These are phyloP conservation scores for Conticribra weissflogii DNA, from an alignment of 108 stramenopile species.

Conservation along the genomic window DNA sequence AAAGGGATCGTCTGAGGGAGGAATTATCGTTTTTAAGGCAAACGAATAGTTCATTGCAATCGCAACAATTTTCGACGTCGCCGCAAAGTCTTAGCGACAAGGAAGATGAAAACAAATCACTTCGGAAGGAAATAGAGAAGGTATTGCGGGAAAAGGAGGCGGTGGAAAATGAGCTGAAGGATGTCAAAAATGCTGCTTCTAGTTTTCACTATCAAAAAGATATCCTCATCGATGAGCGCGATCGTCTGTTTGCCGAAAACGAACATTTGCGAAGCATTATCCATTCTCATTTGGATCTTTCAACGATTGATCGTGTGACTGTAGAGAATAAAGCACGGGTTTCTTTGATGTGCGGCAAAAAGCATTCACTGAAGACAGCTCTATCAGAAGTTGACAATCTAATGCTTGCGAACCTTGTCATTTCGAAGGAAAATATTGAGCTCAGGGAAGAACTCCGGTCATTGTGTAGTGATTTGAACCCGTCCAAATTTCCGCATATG, in stretches of 20 bases:
- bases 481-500: too few species aligned
- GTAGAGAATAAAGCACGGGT: too few species aligned
- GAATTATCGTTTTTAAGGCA: constrained; percentile 19
- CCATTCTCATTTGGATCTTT: too few species aligned
- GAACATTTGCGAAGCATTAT: constrained; percentile 11
- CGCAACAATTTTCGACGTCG: too few species aligned
- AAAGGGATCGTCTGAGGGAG: constrained; percentile 26
- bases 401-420: too few species aligned
- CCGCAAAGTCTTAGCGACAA: neutral
- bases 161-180: constrained; percentile 1
- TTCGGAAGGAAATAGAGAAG: constrained; percentile 16
- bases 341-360: too few species aligned
- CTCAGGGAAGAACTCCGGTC: too few species aligned
- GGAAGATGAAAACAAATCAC: constrained; percentile 13
- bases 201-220: constrained; percentile 2
- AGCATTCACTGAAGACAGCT: too few species aligned
- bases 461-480: too few species aligned
- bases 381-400: too few species aligned
- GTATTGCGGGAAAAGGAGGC: constrained; percentile 15
- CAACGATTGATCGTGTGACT: neutral
- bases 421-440: too few species aligned
- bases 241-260: constrained; percentile 7
- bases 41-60: too few species aligned
- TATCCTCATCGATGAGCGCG: neutral
- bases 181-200: neutral